Percentiles rank a stretch among this genome's conserved stretches.
Conservation (phyloP, 2,329 filamentous ascomycete species). For the Thermomyces lanuginosus region DNA sequence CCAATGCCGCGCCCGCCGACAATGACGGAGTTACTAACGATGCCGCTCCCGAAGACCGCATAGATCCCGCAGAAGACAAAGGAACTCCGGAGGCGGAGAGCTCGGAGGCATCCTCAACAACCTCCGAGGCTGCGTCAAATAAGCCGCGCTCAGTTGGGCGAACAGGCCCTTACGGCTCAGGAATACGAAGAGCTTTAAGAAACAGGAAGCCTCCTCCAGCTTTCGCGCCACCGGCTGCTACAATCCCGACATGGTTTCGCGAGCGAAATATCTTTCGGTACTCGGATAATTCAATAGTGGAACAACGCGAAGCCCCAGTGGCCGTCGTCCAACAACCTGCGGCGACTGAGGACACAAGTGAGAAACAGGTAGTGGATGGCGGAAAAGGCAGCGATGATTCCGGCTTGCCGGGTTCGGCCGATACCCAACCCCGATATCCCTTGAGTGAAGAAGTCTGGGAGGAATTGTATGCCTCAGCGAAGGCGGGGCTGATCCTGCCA, state of each 20-base stretch:
- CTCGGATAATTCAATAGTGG: conserved; percentile 10
- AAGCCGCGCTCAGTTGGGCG: conserved; percentile 11
- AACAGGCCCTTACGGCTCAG: conserved; percentile 23
- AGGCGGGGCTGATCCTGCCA: conserved; percentile 33
- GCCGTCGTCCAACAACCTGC: not conserved
- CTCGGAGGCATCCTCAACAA: conserved; percentile 4
- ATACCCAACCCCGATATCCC: conserved; percentile 18
- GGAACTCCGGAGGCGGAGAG: conserved; percentile 4
- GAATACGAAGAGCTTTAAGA: conserved; percentile 22
- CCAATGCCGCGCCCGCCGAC: conserved; percentile 12
- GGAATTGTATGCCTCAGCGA: conserved; percentile 35
- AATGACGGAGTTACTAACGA: conserved; percentile 10
- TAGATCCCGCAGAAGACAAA: conserved; percentile 7
- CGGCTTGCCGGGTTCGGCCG: conserved; percentile 7
- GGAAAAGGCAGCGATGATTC: conserved; percentile 13
- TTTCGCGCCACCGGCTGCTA: conserved; percentile 9
- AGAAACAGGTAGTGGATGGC: conserved; percentile 9
- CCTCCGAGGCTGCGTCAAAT: not conserved
- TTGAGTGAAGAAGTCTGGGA: conserved; percentile 28
- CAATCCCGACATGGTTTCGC: conserved; percentile 23
- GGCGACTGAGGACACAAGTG: conserved; percentile 1
- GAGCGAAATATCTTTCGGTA: conserved; percentile 19
- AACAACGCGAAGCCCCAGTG: conserved; percentile 8
- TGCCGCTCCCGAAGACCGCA: conserved; percentile 9
- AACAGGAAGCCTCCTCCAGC: conserved; percentile 15